phyloP scores from a whole-genome alignment of 345 rosid genomes.

The Eucalyptus erythrocorys region DNA sequence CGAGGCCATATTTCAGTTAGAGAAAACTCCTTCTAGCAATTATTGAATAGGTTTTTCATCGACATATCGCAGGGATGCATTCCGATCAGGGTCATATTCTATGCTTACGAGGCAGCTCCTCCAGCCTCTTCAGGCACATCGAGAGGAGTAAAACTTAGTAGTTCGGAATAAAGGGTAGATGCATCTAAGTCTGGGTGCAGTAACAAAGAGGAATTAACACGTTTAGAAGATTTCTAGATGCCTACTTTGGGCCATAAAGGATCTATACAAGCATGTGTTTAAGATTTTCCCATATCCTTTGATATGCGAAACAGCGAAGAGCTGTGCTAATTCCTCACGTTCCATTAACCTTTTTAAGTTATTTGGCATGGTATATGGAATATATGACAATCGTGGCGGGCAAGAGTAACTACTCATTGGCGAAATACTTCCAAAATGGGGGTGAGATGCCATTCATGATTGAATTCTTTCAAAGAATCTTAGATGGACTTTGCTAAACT shows the following conservation, averaged over 20 bases:
- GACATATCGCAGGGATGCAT: neutral
- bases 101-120: neutral
- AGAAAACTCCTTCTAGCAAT: neutral
- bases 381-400: neutral
- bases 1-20: neutral
- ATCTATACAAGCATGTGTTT: neutral
- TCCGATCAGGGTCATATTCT: neutral
- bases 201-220: neutral
- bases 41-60: neutral
- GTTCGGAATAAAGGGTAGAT: neutral
- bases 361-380: neutral
- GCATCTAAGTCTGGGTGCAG: neutral
- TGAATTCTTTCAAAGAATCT: neutral
- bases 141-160: neutral
- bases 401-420: neutral
- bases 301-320: neutral
- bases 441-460: neutral
- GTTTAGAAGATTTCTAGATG: neutral
- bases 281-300: neutral
- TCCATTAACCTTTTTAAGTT: neutral
- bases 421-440: neutral
- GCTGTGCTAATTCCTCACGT: neutral
- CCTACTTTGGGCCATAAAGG: neutral
- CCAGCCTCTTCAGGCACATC: neutral
- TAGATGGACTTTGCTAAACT: neutral